Evolutionary conservation across 441 rosid genomes (phyloP).

Genomic region (Bocquillonia castaneifolia): DNA sequence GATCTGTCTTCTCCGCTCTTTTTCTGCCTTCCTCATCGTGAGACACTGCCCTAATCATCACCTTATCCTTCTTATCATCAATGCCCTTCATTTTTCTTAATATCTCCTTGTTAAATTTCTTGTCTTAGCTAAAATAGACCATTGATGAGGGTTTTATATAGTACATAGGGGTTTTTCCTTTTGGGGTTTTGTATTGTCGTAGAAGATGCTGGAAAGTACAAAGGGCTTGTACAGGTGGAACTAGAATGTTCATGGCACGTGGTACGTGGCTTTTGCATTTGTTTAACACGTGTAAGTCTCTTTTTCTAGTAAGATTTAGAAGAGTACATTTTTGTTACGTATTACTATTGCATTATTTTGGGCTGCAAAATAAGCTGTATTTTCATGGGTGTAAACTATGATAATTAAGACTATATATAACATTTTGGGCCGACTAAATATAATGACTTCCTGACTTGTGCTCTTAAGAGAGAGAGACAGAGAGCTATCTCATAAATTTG

Average conservation of each 20-base stretch:
- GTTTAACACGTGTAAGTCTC: not conserved
- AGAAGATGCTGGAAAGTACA: conserved; percentile 10
- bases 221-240: too few species aligned
- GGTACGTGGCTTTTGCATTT: not conserved
- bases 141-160: not conserved
- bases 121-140: too few species aligned
- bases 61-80: conserved; percentile 40
- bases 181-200: not conserved
- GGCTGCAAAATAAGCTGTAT: too few species aligned
- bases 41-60: conserved; percentile 38
- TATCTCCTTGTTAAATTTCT: not conserved
- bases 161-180: too few species aligned
- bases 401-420: too few species aligned
- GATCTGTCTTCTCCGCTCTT: conserved; percentile 39
- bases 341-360: too few species aligned
- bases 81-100: conserved; percentile 29
- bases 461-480: too few species aligned
- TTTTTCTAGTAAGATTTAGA: not conserved
- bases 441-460: too few species aligned
- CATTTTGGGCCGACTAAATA: too few species aligned
- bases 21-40: conserved; percentile 48
- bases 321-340: too few species aligned
- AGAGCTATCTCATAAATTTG: too few species aligned
- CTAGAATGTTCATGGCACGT: conserved; percentile 5
- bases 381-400: too few species aligned